phyloP scores from a whole-genome alignment of 345 rosid genomes.

The Psidium guajava region DNA sequence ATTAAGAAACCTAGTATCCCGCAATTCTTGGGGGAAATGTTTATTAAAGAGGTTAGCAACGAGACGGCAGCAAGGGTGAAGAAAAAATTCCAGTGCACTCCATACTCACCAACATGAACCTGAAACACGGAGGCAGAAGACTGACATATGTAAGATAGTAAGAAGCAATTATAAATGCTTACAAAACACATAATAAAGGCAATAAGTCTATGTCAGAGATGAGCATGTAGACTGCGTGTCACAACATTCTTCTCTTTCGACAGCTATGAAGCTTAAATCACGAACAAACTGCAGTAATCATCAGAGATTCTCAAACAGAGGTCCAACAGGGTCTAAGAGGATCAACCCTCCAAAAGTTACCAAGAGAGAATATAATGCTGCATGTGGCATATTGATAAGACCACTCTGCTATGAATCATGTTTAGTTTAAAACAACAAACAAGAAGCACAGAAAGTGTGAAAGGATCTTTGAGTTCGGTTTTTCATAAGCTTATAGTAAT shows the following conservation, averaged over 20 bases:
- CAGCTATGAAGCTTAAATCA: background rate
- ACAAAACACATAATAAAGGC: background rate
- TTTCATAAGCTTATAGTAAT: background rate
- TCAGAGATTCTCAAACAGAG: background rate
- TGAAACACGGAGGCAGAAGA: conserved; percentile 7
- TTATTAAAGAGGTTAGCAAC: conserved; percentile 48
- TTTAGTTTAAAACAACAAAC: background rate
- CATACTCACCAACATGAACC: conserved; percentile 84
- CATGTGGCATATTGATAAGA: background rate
- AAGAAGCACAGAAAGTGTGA: background rate
- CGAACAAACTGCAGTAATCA: background rate
- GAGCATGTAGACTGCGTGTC: background rate
- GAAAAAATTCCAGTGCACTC: conserved; percentile 95
- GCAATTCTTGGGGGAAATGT: conserved; percentile 54
- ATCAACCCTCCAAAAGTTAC: background rate
- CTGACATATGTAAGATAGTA: background rate
- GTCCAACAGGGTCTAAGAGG: background rate
- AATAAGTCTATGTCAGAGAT: background rate
- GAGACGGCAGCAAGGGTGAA: conserved; percentile 84
- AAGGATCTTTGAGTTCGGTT: background rate
- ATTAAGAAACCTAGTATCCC: conserved; percentile 57
- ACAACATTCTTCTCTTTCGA: background rate
- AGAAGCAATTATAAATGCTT: background rate
- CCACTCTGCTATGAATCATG: background rate
- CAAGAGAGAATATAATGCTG: background rate